These are phyloP conservation scores for Coniochaeta ligniaria DNA, from an alignment of 2,329 filamentous ascomycete species.

Conservation along the genomic window DNA sequence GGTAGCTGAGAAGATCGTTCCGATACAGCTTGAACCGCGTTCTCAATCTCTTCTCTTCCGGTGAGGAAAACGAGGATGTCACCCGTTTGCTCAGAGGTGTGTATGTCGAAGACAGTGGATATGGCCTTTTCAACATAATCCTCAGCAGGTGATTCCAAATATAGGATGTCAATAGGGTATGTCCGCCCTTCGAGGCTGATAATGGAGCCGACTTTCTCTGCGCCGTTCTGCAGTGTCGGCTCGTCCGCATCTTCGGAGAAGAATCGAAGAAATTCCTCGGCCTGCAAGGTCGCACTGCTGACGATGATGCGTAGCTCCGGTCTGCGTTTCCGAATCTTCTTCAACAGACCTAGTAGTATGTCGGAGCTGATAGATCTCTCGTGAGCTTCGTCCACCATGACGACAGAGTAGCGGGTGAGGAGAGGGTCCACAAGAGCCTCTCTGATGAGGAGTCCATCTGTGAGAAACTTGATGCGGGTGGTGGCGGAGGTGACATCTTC, in stretches of 20 bases:
- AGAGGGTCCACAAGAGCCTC: slow-evolving; percentile 92
- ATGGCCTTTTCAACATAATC: slow-evolving; percentile 82
- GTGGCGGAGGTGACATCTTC: slow-evolving; percentile 83
- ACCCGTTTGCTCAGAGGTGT: slow-evolving; percentile 70
- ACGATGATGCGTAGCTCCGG: slow-evolving; percentile 81
- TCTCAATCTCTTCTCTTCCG: slow-evolving; percentile 87
- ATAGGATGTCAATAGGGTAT: slow-evolving; percentile 83
- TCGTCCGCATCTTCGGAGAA: slow-evolving; percentile 45
- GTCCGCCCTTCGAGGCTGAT: slow-evolving; percentile 82
- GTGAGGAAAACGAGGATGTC: slow-evolving; percentile 91
- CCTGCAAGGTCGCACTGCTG: slow-evolving; percentile 89
- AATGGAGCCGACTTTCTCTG: slow-evolving; percentile 46
- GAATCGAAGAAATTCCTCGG: slow-evolving; percentile 76
- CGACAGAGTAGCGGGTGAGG: slow-evolving; percentile 82
- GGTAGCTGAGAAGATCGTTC: slow-evolving; percentile 62
- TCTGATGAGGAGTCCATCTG: slow-evolving; percentile 82
- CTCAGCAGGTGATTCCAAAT: slow-evolving; percentile 69
- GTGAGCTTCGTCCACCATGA: slow-evolving; percentile 98
- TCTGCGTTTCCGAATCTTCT: slow-evolving; percentile 78
- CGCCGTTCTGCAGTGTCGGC: slow-evolving; percentile 21
- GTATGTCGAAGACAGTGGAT: slow-evolving; percentile 80
- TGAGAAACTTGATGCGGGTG: slow-evolving; percentile 91
- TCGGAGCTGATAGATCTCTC: slow-evolving; percentile 91
- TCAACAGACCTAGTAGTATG: slow-evolving; percentile 79
- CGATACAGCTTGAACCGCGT: slow-evolving; percentile 68